Base-by-base conservation (phyloP, 805 yeast species). In the Yamadazyma sp. region DNA sequence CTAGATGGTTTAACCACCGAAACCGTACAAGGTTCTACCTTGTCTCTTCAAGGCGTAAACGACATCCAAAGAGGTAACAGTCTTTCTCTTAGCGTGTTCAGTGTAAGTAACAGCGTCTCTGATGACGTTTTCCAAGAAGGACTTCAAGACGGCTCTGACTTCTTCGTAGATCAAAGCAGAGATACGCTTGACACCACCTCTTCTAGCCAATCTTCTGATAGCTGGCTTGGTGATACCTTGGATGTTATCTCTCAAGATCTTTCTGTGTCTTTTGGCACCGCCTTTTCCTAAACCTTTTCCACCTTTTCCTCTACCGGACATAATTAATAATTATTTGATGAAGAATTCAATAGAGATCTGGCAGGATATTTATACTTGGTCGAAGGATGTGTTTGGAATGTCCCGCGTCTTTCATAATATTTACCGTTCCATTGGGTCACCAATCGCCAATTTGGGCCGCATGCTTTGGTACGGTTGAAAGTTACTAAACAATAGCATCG, bases 171-270 rank as follows among this genome's bases (percentile, higher is more conserved):
- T 91, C 67, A 89, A 77, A 70, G 95, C 97, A 50, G 97, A 90
- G 62, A 90, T 90, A 86, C 98, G 96, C 84, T 90, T 90, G 66
- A 90, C 98, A 90, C 98, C 98, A 78, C 98, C 98, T 86, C 98
- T 88, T 83, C 98, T 90, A 37, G 98, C 98, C 63, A 90, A 84
- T 86, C 98, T 90, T 80, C 98, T 88, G 67, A 90, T 90, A 64
- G 98, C 98, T 67, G 98, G 98, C 82, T 90, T 90, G 51, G 98
- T 90, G 68, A 90, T 90, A 80, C 98, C 98, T 77, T 89, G 96
- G 57, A 91, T 90, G 91, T 90, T 91, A 73, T 91, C 98, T 80
- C 97, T 89, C 54, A 89, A 80, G 73, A 91, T 86, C 86, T 89
- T 89, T 82, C 97, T 87, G 90, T 90, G 98, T 76, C 98, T 89